phyloP scores from a whole-genome alignment of 2,329 filamentous ascomycete genomes.

The Colletotrichum echinochloae region DNA sequence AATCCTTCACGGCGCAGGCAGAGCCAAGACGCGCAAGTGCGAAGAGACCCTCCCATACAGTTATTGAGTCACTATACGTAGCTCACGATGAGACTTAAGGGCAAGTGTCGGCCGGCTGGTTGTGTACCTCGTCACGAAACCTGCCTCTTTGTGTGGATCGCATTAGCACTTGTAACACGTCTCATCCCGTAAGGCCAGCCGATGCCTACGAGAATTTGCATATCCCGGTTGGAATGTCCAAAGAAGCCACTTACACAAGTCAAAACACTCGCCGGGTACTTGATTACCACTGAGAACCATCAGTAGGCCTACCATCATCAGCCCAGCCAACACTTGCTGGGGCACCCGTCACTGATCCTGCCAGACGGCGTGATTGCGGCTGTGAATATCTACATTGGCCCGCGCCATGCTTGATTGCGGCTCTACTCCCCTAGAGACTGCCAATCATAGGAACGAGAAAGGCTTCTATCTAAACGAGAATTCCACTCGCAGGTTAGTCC shows the following conservation, averaged over 20 bases:
- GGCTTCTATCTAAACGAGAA: neutral
- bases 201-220: neutral
- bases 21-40: slow-evolving; percentile 23
- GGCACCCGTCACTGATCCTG: neutral
- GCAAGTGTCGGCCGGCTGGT: slow-evolving; percentile 12
- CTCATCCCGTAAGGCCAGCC: neutral
- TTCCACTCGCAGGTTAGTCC: slow-evolving; percentile 15
- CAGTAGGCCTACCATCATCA: neutral
- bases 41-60: neutral
- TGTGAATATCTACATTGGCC: slow-evolving; percentile 27
- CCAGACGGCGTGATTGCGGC: slow-evolving; percentile 26
- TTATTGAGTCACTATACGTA: slow-evolving; percentile 4
- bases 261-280: neutral
- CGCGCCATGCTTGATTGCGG: neutral
- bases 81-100: slow-evolving; percentile 14
- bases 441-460: slow-evolving; percentile 2
- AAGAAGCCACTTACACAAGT: neutral
- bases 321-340: neutral
- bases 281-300: neutral
- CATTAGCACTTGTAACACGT: slow-evolving; percentile 17
- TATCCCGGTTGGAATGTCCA: neutral
- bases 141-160: neutral
- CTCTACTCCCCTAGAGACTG: neutral
- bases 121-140: slow-evolving; percentile 18
- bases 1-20: slow-evolving; percentile 1